phyloP scores from a whole-genome alignment of 768 basidiomycete species.

The Tephrocybe sp. region DNA sequence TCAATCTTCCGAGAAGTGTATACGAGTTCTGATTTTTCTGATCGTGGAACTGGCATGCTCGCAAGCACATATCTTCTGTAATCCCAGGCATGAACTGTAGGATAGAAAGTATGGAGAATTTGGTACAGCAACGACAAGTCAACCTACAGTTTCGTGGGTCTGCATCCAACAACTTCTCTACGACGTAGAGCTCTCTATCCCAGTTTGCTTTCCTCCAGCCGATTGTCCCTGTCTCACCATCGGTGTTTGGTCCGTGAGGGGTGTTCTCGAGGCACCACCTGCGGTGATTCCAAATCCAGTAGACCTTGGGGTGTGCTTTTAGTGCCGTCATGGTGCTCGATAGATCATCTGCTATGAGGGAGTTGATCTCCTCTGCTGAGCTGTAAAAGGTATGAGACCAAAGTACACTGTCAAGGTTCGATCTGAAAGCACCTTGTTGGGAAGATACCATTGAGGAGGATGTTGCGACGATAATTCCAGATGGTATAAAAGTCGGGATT shows the following conservation, averaged over 20 bases:
- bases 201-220: conserved; percentile 82
- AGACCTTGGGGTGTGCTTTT: conserved; percentile 88
- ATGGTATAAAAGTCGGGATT: conserved; percentile 97
- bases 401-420: not conserved
- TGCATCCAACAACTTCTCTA: conserved; percentile 88
- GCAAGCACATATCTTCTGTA: conserved; percentile 86
- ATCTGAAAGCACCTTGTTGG: conserved; percentile 47
- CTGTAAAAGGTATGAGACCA: conserved; percentile 39
- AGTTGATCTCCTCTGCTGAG: conserved; percentile 56
- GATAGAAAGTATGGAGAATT: not conserved
- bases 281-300: conserved; percentile 99
- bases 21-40: conserved; percentile 66
- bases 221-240: conserved; percentile 39
- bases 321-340: conserved; percentile 78
- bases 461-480: conserved; percentile 91
- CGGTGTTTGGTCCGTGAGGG: conserved; percentile 63
- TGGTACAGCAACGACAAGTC: not conserved
- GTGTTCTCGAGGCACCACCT: conserved; percentile 91
- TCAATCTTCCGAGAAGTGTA: conserved; percentile 92
- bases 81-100: conserved; percentile 88
- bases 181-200: conserved; percentile 81
- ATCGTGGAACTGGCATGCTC: conserved; percentile 57
- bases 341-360: conserved; percentile 69
- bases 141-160: conserved; percentile 90
- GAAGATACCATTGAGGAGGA: conserved; percentile 72